Base-by-base conservation (phyloP, 192 early-diverging fungal species). In the Haplosporangium gracile region DNA sequence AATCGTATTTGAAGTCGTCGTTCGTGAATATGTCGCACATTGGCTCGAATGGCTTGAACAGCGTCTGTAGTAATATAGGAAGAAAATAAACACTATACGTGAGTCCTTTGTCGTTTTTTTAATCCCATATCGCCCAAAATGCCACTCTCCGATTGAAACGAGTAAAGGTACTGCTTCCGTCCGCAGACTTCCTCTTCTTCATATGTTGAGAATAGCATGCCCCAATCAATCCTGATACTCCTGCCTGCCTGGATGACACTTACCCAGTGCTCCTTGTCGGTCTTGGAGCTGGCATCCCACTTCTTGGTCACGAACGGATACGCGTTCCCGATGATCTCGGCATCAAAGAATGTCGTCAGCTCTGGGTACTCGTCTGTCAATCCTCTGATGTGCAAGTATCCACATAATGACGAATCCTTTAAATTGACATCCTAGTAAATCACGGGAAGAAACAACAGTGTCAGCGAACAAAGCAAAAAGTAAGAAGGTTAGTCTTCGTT, bases 341-440 rank as follows among this genome's bases (percentile, higher is more conserved):
- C 95, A 73, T 96, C 95, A 88, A 97, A 97, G 79, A 95, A 97
- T 16, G 96, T 97, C 75, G 95, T 95, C 55, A 97, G 78, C 73
- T 95, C 93, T 45, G 96, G 96, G 89, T 92, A 95, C 57, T 95
- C 95, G 68, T 88, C 82, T 1, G 97, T 97, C 13, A 97, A 89
- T 40, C 95, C 95, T 79, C 94, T 91, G 74, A 97, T 97, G 75
- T 94, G 92, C 34, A 97, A 88, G 72, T 96, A 97, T 65, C 96
- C 97, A 83, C 95, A 94, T 38, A 97, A 80, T 69, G 91, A 94
- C 16, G 95, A 96, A 57, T 92, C 91, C 40, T 83, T 78, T 72
- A 96, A 88, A 82, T 96, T 93, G 6, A 97, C 94, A 87, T 92
- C 88, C 93, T 93, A 36, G 26, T 45, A 13, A 13, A 70, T 69